phyloP scores from a whole-genome alignment of 2,329 filamentous ascomycete species.

The Arthroderma uncinatum region DNA sequence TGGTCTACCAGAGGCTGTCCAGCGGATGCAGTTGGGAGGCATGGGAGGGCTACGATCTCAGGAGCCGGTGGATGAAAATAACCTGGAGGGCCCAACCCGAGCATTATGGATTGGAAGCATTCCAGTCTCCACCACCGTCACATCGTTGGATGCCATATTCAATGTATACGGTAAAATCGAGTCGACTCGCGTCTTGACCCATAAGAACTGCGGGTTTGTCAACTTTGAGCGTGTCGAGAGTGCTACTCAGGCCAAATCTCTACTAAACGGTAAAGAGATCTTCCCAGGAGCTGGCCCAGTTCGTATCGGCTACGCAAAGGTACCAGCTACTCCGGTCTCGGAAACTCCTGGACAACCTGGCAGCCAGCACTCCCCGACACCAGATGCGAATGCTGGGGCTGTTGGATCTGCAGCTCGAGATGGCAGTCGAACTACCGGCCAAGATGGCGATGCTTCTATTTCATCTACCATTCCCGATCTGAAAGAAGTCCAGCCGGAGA shows the following conservation, averaged over 20 bases:
- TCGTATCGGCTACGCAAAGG: conserved; percentile 94
- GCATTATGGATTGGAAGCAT: conserved; percentile 97
- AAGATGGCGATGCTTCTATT: conserved; percentile 25
- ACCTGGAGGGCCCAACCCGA: conserved; percentile 77
- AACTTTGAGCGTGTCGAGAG: conserved; percentile 91
- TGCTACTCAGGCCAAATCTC: conserved; percentile 74
- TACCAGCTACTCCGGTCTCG: conserved; percentile 65
- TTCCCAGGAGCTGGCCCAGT: conserved; percentile 94
- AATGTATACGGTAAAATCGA: conserved; percentile 83
- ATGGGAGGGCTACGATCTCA: conserved; percentile 56
- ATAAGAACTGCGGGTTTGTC: conserved; percentile 98
- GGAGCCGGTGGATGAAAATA: conserved; percentile 63
- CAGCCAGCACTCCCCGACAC: conserved; percentile 79
- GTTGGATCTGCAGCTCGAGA: conserved; percentile 20
- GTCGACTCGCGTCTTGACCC: conserved; percentile 83
- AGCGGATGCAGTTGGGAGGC: conserved; percentile 56
- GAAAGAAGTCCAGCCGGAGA: conserved; percentile 67
- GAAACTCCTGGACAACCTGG: conserved; percentile 83
- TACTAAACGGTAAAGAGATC: conserved; percentile 93
- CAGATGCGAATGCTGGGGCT: conserved; percentile 56
- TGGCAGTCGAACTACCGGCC: conserved; percentile 19
- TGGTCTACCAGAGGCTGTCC: conserved; percentile 69
- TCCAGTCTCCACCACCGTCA: conserved; percentile 90
- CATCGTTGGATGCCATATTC: conserved; percentile 90
- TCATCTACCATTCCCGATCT: conserved; percentile 56